Conservation (phyloP, 768 basidiomycete species). For the Boletellus emodensis region DNA sequence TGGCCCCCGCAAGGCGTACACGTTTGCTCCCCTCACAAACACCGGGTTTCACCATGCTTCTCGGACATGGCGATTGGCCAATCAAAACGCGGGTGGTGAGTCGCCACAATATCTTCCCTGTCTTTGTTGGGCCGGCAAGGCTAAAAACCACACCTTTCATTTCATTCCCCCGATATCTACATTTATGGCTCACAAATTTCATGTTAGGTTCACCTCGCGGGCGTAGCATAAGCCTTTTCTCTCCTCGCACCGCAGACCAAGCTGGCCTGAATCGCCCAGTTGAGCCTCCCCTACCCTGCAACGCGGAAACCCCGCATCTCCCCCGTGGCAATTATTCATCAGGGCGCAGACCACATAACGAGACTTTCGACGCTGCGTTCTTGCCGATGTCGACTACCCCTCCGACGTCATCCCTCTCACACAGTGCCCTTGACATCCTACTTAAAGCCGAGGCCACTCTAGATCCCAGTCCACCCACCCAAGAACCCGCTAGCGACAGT, state of each 20-base stretch:
- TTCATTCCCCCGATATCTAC: conserved; percentile 17
- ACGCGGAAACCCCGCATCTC: conserved; percentile 31
- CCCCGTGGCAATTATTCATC: conserved; percentile 26
- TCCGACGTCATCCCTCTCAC: conserved; percentile 33
- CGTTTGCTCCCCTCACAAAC: conserved; percentile 31
- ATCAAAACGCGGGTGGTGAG: conserved; percentile 30
- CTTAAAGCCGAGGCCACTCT: conserved; percentile 29
- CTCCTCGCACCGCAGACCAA: conserved; percentile 28
- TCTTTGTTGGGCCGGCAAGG: conserved; percentile 1
- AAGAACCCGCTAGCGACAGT: conserved; percentile 17
- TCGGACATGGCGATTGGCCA: conserved; percentile 20
- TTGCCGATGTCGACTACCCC: conserved; percentile 19
- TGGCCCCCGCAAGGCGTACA: conserved; percentile 31
- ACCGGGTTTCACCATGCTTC: conserved; percentile 29
- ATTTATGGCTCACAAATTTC: conserved; percentile 17
- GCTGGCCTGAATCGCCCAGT: conserved; percentile 15
- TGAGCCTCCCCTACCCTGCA: conserved; percentile 24
- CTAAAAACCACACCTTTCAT: conserved; percentile 23
- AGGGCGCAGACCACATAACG: conserved; percentile 22
- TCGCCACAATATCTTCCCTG: conserved; percentile 15
- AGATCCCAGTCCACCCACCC: conserved; percentile 14
- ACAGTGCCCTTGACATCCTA: conserved; percentile 29
- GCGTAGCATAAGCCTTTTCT: conserved; percentile 32
- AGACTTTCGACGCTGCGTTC: conserved; percentile 21
- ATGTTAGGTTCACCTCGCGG: conserved; percentile 28